Conservation (phyloP, 768 basidiomycete species). For the Lentinus tigrinus region DNA sequence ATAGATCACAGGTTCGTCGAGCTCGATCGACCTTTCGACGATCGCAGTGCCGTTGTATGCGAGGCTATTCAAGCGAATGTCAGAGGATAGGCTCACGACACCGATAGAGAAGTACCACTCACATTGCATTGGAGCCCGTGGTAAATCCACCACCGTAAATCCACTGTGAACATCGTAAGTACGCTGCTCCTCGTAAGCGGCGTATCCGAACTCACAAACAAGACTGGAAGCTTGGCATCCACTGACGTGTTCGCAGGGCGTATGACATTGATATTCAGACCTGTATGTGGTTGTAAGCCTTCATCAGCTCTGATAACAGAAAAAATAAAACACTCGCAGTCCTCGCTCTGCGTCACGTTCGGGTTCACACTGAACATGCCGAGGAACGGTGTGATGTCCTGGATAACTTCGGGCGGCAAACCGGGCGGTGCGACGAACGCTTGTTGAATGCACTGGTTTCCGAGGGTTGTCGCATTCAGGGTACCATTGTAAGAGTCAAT, state of each 20-base stretch:
- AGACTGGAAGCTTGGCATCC: slow-evolving; percentile 13
- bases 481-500: slow-evolving; percentile 1
- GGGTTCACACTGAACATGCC: neutral
- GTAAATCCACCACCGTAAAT: neutral
- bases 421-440: neutral
- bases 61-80: slow-evolving; percentile 15
- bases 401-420: neutral
- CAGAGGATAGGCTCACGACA: neutral
- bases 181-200: too few species aligned
- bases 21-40: slow-evolving; percentile 35
- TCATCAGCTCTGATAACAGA: too few species aligned
- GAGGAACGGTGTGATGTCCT: neutral
- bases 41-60: neutral
- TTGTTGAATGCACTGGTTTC: slow-evolving; percentile 12
- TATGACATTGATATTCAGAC: slow-evolving; percentile 17
- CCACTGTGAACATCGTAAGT: neutral
- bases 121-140: neutral
- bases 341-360: neutral
- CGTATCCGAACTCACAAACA: slow-evolving; percentile 10
- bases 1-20: slow-evolving; percentile 47
- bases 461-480: slow-evolving; percentile 13
- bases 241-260: neutral
- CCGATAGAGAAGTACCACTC: neutral
- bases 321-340: neutral
- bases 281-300: neutral